Evolutionary conservation across 2,329 filamentous ascomycete species (phyloP).

Genomic region (Fusarium veterinarium): DNA sequence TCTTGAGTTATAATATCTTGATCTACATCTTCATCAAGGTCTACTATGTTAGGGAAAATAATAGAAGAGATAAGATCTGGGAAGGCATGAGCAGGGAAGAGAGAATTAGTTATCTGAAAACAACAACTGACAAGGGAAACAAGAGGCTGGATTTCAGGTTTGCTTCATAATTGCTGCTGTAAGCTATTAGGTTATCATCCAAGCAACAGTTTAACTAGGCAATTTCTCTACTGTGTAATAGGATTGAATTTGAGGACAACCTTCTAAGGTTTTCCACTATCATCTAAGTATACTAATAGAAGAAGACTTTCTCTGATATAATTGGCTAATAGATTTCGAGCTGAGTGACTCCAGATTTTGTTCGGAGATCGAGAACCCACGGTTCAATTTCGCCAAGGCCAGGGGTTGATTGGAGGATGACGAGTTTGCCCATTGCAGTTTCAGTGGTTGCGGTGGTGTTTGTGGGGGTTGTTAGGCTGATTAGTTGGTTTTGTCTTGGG

Average conservation of each 20-base stretch:
- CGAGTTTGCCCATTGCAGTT: not conserved
- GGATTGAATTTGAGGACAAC: no score
- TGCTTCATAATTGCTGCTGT: not conserved
- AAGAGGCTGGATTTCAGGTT: not conserved
- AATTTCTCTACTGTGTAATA: no score
- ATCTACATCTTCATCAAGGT: not conserved
- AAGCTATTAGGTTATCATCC: accelerated
- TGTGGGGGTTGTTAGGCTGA: not conserved
- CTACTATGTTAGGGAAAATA: not conserved
- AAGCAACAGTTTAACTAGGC: not conserved
- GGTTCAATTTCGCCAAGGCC: not conserved
- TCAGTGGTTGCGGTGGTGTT: not conserved
- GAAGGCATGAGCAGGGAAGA: not conserved
- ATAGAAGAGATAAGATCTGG: not conserved
- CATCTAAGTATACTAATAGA: no score
- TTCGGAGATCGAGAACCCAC: not conserved
- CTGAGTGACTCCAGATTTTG: not conserved
- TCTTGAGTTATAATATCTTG: not conserved
- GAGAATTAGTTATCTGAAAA: not conserved
- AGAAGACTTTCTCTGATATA: not conserved
- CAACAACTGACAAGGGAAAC: not conserved
- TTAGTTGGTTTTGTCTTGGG: not conserved
- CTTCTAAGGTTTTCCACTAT: no score
- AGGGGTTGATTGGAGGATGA: not conserved
- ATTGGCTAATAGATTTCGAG: not conserved